Base-by-base conservation (phyloP, 148 eudicot species). In the Cornus florida region DNA sequence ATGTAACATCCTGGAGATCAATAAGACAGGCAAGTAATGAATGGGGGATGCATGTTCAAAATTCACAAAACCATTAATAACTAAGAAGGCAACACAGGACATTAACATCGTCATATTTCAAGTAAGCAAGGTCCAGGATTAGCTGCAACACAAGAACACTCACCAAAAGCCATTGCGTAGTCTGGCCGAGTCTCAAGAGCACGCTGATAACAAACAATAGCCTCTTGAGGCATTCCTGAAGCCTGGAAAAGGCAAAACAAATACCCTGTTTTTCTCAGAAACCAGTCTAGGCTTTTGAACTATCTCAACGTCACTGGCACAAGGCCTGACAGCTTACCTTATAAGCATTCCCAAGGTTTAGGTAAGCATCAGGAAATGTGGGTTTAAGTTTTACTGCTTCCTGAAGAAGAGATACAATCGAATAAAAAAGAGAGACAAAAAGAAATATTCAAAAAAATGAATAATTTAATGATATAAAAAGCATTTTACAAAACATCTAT, bases 191-290 rank as follows among this genome's bases (percentile, higher is more conserved):
- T 84, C 84, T 92, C 98, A 83, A 96, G 84, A 71, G 94, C 94
- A 70, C 90, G 94, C 80, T 96, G 97, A 83, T 90, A 96, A 66
- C 97, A 96, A 77, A 84, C 75, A 60, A 93, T 87, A 75, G 99
- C 98, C 77, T 96, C 99, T 69, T 92, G 93, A 74, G 90, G 90
- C 98, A 93, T 90, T 80, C 99, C 92, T 82, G 92, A 83, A 83
- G 97, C 92, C 99, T 96, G 90, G 67, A 83, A 78, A 82, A 77
- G 70, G 77, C 72, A 79, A 76, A 80, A 77, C 67, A 75, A 76
- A 76, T 39, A 72, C 17, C 73, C 73, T 56, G 56, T 68, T 67
- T 20, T 74, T 71, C 75, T 72, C 77, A 83, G 7, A 57, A 80
- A 70, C 76, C 69, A 74, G 71, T 7, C 69, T 73, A 62, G 31